Percentiles rank a stretch among this genome's conserved stretches.
These are phyloP conservation scores for Marvania coccoides DNA, from an alignment of 139 green algal genomes.

Conservation along the genomic window DNA sequence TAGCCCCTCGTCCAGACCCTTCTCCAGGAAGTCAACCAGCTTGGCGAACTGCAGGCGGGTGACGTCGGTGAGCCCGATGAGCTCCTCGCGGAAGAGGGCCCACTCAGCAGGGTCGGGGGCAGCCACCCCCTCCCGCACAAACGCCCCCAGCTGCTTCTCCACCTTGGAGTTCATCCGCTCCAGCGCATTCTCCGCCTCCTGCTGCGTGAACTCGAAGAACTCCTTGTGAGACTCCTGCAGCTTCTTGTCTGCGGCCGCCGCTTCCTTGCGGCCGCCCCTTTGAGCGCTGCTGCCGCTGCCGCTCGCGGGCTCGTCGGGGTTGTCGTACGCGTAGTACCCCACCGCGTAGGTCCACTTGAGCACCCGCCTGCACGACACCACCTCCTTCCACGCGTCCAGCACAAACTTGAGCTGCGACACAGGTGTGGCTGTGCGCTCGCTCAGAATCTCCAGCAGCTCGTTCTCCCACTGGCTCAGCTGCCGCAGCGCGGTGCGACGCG, in stretches of 20 bases:
- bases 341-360: conserved; percentile 98
- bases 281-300: neutral
- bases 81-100: conserved; percentile 61
- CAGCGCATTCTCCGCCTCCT: conserved; percentile 71
- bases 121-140: conserved; percentile 10
- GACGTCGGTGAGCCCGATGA: conserved; percentile 86
- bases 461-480: conserved; percentile 34
- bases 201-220: conserved; percentile 91
- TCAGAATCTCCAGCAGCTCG: conserved; percentile 63
- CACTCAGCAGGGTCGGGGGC: neutral
- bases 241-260: neutral
- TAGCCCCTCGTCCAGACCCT: conserved; percentile 2
- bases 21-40: conserved; percentile 49
- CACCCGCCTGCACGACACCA: conserved; percentile 89
- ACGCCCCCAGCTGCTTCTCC: conserved; percentile 56
- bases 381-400: conserved; percentile 72
- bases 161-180: conserved; percentile 73
- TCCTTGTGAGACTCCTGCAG: conserved; percentile 26
- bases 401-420: conserved; percentile 88
- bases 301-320: conserved; percentile 13
- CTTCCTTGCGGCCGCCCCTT: neutral
- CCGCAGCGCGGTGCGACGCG: conserved; percentile 10
- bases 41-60: conserved; percentile 81
- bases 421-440: conserved; percentile 72
- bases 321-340: conserved; percentile 84